Conservation (phyloP, 208 protist genomes). For the Leishmania amazonensis region DNA sequence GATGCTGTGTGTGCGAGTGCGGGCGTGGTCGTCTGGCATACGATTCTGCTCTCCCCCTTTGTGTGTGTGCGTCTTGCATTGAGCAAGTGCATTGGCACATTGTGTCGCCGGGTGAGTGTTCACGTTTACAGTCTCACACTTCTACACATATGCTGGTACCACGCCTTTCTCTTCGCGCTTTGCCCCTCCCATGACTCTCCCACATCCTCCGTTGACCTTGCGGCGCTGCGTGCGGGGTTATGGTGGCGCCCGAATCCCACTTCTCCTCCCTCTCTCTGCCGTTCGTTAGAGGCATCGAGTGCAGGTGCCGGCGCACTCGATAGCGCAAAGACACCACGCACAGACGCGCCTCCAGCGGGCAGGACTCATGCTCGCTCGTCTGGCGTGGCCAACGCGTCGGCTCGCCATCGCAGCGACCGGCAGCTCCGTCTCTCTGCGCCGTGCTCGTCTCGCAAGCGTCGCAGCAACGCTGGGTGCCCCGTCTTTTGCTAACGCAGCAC, state of each 20-base stretch:
- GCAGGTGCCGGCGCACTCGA: not conserved
- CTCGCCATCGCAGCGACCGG: not conserved
- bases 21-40: not conserved
- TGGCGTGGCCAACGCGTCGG: not conserved
- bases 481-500: not conserved
- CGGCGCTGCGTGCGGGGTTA: not conserved
- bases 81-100: not conserved
- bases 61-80: not conserved
- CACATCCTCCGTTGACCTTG: not conserved
- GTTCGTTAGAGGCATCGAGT: not conserved
- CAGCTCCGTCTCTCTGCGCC: not conserved
- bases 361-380: slow-evolving; percentile 3
- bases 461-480: not conserved
- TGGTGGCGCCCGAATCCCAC: not conserved
- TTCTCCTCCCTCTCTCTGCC: not conserved
- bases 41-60: not conserved
- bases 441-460: not conserved
- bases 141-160: not conserved
- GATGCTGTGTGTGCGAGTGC: not conserved
- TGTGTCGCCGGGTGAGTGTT: not conserved
- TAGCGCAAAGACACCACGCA: not conserved
- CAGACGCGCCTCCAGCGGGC: not conserved
- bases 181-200: not conserved
- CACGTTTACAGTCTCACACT: not conserved
- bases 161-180: not conserved